A percentile compares a stretch with the other conserved stretches of the same genome.
phyloP scores from a whole-genome alignment of 1,139 yeast species.

The Nakaseomyces uthaithaninus region DNA sequence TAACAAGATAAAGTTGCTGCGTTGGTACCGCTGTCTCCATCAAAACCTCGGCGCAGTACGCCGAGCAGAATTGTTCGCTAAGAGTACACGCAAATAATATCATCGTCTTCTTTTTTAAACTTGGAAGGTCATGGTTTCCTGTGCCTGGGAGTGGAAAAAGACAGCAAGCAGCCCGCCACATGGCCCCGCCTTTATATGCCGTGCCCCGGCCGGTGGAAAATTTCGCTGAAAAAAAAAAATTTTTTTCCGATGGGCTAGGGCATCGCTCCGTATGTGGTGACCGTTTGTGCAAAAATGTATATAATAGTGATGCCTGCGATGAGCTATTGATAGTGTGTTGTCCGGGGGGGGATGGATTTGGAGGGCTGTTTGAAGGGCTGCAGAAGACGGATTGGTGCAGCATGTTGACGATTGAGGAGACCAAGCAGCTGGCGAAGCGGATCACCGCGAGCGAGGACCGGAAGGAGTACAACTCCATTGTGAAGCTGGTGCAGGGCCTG shows the following conservation, averaged over 20 bases:
- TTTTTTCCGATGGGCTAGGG: too few relatives aligned
- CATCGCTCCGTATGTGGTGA: too few relatives aligned
- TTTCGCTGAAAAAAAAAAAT: not conserved
- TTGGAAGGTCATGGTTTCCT: constrained; percentile 32
- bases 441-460: constrained; percentile 22
- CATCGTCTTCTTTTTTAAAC: constrained; percentile 34
- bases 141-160: constrained; percentile 13
- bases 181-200: too few relatives aligned
- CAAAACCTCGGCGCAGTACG: constrained; percentile 26
- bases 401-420: constrained; percentile 21
- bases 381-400: too few relatives aligned
- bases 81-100: constrained; percentile 28
- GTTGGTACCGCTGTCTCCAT: constrained; percentile 34
- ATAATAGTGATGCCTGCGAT: not conserved
- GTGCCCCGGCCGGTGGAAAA: too few relatives aligned
- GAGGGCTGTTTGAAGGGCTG: too few relatives aligned
- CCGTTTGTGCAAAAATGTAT: not conserved
- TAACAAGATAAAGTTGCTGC: constrained; percentile 33
- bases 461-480: constrained; percentile 25
- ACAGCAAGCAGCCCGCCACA: not conserved
- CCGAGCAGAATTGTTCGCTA: constrained; percentile 32
- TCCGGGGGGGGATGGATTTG: too few relatives aligned
- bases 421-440: constrained; percentile 23
- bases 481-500: constrained; percentile 19
- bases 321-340: too few relatives aligned